phyloP scores from a whole-genome alignment of 2,329 filamentous ascomycete genomes.

The Ophiostoma ips region DNA sequence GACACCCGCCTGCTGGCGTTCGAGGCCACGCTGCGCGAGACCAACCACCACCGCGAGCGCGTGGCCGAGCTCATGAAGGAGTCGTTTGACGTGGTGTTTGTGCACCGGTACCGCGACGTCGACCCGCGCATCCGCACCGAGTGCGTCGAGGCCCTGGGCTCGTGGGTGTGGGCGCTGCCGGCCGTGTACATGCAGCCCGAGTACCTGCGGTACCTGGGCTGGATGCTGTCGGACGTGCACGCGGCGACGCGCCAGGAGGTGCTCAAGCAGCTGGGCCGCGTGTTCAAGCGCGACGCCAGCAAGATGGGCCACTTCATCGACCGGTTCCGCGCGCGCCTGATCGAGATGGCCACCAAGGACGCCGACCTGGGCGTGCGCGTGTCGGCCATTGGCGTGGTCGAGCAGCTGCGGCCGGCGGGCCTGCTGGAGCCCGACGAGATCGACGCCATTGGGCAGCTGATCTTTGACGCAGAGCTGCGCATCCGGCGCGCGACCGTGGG shows the following conservation, averaged over 20 bases:
- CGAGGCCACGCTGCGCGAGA: constrained; percentile 56
- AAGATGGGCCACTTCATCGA: constrained; percentile 87
- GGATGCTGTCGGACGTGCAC: constrained; percentile 78
- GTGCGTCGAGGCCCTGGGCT: constrained; percentile 72
- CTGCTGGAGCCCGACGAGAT: constrained; percentile 86
- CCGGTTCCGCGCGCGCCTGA: constrained; percentile 69
- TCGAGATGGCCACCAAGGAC: constrained; percentile 86
- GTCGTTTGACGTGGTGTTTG: constrained; percentile 83
- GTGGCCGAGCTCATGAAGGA: constrained; percentile 64
- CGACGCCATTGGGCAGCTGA: constrained; percentile 70
- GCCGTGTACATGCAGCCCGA: constrained; percentile 81
- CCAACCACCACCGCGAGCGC: constrained; percentile 52
- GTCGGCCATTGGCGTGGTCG: constrained; percentile 66
- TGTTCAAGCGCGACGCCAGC: constrained; percentile 71
- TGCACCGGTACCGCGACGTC: constrained; percentile 89
- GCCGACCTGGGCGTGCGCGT: constrained; percentile 69
- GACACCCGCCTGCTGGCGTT: constrained; percentile 64
- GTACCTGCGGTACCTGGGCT: constrained; percentile 87
- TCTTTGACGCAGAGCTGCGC: constrained; percentile 75
- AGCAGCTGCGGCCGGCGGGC: constrained; percentile 67
- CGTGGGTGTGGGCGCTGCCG: constrained; percentile 76
- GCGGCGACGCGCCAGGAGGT: constrained; percentile 70
- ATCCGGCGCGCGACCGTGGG: constrained; percentile 78
- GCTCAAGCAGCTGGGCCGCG: constrained; percentile 62
- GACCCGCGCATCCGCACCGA: constrained; percentile 81